Evolutionary conservation across 1,139 yeast genomes (phyloP).

Genomic region (Waltiozyma sp.): DNA sequence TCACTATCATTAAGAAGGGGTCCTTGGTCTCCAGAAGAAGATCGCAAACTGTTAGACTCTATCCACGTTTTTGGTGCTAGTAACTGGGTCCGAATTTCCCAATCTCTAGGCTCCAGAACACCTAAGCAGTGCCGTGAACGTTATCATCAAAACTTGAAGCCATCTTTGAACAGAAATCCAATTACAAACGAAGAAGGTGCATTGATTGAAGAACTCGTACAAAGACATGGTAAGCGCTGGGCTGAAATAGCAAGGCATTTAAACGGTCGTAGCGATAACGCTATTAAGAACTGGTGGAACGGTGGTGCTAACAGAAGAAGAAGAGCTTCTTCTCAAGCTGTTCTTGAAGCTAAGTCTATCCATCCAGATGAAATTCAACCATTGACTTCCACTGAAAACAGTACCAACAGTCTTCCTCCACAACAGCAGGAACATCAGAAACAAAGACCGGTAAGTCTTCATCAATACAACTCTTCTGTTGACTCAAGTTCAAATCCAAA

Average conservation of each 20-base stretch:
- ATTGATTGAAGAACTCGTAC: slow-evolving; percentile 68
- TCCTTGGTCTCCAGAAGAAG: slow-evolving; percentile 88
- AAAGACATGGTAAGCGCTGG: slow-evolving; percentile 81
- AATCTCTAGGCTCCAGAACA: slow-evolving; percentile 61
- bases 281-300: slow-evolving; percentile 95
- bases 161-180: slow-evolving; percentile 70
- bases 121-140: slow-evolving; percentile 92
- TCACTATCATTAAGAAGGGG: slow-evolving; percentile 30
- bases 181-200: slow-evolving; percentile 80
- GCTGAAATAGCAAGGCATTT: slow-evolving; percentile 87
- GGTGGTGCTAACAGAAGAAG: slow-evolving; percentile 76
- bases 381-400: not conserved
- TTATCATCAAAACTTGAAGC: slow-evolving; percentile 85
- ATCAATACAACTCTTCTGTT: not conserved
- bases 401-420: not conserved
- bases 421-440: no score
- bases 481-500: not conserved
- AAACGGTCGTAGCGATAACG: slow-evolving; percentile 81
- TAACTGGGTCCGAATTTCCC: slow-evolving; percentile 84
- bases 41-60: slow-evolving; percentile 56
- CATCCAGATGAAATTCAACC: slow-evolving; percentile 6
- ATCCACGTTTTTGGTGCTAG: slow-evolving; percentile 72
- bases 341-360: slow-evolving; percentile 7
- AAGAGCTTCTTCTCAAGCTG: slow-evolving; percentile 17
- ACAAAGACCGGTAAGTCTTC: slow-evolving; percentile 1